A percentile compares a stretch with the other conserved stretches of the same genome.
Conservation (phyloP, 768 basidiomycete species). For the Kwoniella heveanensis region DNA sequence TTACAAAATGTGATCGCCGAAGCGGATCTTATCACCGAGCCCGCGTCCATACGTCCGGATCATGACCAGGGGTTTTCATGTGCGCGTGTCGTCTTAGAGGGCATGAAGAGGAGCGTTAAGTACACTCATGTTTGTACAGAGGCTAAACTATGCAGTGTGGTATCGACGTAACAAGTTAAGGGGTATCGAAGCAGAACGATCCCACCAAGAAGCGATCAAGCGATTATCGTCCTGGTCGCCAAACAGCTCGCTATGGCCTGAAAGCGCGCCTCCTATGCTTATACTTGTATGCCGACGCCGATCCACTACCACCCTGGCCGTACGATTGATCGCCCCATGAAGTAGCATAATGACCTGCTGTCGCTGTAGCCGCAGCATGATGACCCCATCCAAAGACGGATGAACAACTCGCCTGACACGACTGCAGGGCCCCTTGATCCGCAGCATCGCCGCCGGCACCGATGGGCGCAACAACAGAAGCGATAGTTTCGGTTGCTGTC, state of each 20-base stretch:
- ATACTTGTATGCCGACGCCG: no score
- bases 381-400: conserved; percentile 8
- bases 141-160: no score
- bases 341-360: not conserved
- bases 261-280: not conserved
- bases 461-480: not conserved
- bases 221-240: no score
- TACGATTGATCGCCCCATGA: not conserved
- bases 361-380: not conserved
- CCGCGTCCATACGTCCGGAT: no score
- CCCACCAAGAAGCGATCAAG: no score
- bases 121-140: no score
- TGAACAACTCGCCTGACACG: conserved; percentile 13
- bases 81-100: no score
- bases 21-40: not conserved
- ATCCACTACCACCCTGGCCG: not conserved
- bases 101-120: no score
- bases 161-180: no score
- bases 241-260: no score
- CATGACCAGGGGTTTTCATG: no score
- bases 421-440: conserved; percentile 3
- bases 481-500: conserved; percentile 12
- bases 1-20: not conserved
- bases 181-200: no score
- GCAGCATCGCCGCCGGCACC: not conserved